phyloP scores from a whole-genome alignment of 176 grass and related monocot species.

The Alopecurus myosuroides region DNA sequence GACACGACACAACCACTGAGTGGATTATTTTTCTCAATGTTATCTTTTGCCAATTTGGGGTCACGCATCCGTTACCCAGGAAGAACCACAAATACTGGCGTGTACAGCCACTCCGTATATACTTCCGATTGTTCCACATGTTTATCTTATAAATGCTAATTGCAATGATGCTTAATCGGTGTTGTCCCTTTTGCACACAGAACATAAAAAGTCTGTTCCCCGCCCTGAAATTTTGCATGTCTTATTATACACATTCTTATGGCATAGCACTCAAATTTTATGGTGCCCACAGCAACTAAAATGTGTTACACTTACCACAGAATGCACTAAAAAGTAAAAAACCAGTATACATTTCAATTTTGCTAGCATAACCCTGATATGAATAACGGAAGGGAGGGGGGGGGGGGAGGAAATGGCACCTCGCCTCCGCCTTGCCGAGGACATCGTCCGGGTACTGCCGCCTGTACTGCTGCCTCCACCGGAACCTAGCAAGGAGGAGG shows the following conservation, averaged over 20 bases:
- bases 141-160: neutral
- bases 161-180: neutral
- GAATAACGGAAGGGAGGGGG: neutral
- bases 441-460: slow-evolving; percentile 89
- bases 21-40: neutral
- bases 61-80: neutral
- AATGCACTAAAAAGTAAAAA: neutral
- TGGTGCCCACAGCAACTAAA: neutral
- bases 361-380: neutral
- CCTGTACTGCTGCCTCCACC: slow-evolving; percentile 86
- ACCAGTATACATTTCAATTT: neutral
- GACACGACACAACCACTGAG: neutral
- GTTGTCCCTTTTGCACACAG: neutral
- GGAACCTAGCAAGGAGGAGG: slow-evolving; percentile 54
- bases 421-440: slow-evolving; percentile 56
- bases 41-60: neutral
- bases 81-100: neutral
- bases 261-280: neutral
- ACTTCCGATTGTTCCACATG: neutral
- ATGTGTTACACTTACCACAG: neutral
- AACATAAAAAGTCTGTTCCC: neutral
- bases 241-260: neutral
- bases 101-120: neutral
- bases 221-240: neutral
- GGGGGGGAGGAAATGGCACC: slow-evolving; percentile 18